phyloP scores from a whole-genome alignment of 2,329 filamentous ascomycete species.

The Fusarium sp. region DNA sequence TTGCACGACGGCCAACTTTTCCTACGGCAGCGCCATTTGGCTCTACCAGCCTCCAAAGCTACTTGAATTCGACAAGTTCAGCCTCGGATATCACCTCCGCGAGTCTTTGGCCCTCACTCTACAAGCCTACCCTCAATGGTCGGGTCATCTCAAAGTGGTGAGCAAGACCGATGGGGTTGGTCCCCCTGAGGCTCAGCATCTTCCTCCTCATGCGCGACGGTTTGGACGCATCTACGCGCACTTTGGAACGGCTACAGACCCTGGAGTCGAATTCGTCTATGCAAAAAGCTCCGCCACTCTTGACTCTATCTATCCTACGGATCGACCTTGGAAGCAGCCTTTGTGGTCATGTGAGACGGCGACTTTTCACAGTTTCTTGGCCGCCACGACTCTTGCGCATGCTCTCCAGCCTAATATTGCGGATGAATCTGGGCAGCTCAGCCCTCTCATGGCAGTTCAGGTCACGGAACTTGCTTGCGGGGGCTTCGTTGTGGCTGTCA shows the following conservation, averaged over 20 bases:
- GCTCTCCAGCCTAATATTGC: not conserved
- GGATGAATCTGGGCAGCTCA: not conserved
- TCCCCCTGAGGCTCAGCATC: constrained; percentile 7
- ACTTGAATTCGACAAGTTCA: not conserved
- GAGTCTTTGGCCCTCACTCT: constrained; percentile 23
- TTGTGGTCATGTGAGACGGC: constrained; percentile 24
- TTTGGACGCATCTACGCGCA: constrained; percentile 38
- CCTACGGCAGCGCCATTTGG: constrained; percentile 39
- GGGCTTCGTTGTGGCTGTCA: constrained; percentile 33
- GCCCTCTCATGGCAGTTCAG: constrained; percentile 36
- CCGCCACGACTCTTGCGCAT: not conserved
- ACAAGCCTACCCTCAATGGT: constrained; percentile 34
- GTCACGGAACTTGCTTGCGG: constrained; percentile 37
- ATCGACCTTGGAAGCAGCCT: constrained; percentile 1
- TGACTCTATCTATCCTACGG: constrained; percentile 16
- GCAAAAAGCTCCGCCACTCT: constrained; percentile 24
- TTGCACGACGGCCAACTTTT: constrained; percentile 39
- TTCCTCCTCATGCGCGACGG: constrained; percentile 35
- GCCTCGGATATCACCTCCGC: constrained; percentile 10
- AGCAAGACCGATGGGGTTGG: constrained; percentile 14
- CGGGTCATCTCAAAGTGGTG: constrained; percentile 33
- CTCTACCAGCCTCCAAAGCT: constrained; percentile 24
- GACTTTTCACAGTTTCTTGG: constrained; percentile 18
- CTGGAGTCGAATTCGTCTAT: constrained; percentile 36
- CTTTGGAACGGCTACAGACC: constrained; percentile 27